Evolutionary conservation across 805 yeast genomes (phyloP).

Genomic region (Saccharomycopsis microspora): DNA sequence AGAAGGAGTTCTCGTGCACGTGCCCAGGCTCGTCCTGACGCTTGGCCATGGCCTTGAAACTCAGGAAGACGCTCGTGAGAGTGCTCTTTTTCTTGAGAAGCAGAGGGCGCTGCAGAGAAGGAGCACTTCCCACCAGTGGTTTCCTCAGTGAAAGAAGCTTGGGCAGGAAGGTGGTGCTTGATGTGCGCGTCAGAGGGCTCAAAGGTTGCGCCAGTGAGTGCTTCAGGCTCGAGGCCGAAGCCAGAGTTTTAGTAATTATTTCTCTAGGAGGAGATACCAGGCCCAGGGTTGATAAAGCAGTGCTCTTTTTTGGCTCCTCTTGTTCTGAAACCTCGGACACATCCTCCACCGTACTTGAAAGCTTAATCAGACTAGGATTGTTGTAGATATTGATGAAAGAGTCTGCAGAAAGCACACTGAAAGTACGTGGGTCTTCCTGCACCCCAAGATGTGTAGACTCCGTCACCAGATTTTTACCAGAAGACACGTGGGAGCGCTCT

Average conservation of each 20-base stretch:
- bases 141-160: no score
- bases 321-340: no score
- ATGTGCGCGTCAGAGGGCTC: no score
- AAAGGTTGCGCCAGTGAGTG: not conserved
- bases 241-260: not conserved
- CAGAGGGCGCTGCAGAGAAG: not conserved
- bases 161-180: no score
- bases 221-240: slow-evolving; percentile 5
- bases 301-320: no score
- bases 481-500: no score
- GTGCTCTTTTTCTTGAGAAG: slow-evolving; percentile 14
- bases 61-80: slow-evolving; percentile 11
- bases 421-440: slow-evolving; percentile 4
- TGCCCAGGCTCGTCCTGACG: not conserved
- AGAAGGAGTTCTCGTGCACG: not conserved
- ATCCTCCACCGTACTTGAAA: not conserved
- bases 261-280: no score
- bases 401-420: not conserved
- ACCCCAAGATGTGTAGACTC: not conserved
- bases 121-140: no score
- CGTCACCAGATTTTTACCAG: no score
- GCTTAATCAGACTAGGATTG: slow-evolving; percentile 8
- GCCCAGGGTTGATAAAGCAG: no score
- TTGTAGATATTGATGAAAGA: slow-evolving; percentile 15
- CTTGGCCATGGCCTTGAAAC: slow-evolving; percentile 10